Evolutionary conservation across 2,329 filamentous ascomycete genomes (phyloP).

Genomic region (Sphaerulina vaccinii): DNA sequence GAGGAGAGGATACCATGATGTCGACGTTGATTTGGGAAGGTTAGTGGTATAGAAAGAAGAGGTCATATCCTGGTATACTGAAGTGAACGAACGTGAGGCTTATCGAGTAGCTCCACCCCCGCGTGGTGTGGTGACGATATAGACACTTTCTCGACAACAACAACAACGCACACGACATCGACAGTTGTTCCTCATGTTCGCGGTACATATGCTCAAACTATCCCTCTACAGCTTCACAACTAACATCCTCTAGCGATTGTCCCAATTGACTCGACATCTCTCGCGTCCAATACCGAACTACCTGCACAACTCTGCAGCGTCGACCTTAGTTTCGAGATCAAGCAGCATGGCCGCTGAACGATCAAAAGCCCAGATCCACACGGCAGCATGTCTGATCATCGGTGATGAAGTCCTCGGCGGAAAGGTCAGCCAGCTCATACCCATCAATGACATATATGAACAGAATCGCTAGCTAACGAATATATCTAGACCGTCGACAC

Average conservation of each 20-base stretch:
- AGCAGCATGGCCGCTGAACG: slow-evolving; percentile 39
- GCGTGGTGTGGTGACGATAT: too few relatives aligned
- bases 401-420: slow-evolving; percentile 95
- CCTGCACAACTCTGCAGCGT: slow-evolving; percentile 43
- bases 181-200: background rate
- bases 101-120: too few relatives aligned
- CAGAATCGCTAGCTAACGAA: too few relatives aligned
- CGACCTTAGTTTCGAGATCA: too few relatives aligned
- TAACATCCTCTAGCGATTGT: slow-evolving; percentile 75
- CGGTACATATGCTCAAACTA: too few relatives aligned
- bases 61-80: background rate
- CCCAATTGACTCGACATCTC: slow-evolving; percentile 71
- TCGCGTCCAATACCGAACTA: slow-evolving; percentile 61
- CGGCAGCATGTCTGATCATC: slow-evolving; percentile 89
- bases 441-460: too few relatives aligned
- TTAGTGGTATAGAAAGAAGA: background rate
- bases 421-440: too few relatives aligned
- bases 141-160: background rate
- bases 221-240: too few relatives aligned
- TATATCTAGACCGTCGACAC: slow-evolving; percentile 59
- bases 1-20: slow-evolving; percentile 1
- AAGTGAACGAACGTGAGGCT: background rate
- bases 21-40: background rate
- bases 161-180: background rate
- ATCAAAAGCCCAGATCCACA: slow-evolving; percentile 67